Evolutionary conservation across 768 basidiomycete species (phyloP), one percentile per base, ranked within the genome.

Genomic region (Hygrocybe coccinea): DNA sequence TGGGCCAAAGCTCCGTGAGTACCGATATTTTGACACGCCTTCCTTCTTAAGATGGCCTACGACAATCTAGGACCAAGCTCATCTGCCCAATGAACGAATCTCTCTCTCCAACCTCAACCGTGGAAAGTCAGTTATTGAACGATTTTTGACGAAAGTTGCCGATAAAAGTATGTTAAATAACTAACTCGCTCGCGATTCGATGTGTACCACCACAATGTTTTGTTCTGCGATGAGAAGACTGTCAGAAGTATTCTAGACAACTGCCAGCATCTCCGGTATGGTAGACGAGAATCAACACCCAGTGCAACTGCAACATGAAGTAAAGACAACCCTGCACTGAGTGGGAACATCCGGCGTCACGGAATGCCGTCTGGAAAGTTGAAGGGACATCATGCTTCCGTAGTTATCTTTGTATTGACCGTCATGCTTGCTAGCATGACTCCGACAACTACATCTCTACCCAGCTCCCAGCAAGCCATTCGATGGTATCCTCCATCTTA

Each of bases 51-150:
- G 47, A 24, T 50, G 56, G 33, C 51, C 35, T 29, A 35, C 43
- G 14, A 14, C 52, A 38, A 9, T 39, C 25, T 61, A 88, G 91
- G 93, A 89, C 66, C 90, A 87, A 77, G 94, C 92, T 0, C 97
- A 97, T 77, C 71, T 99, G 21, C 86, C 93, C 2, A 90, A 99
- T 66, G 97, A 99, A 68, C 79, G 92, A 3, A 93, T 97, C 52
- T 86, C 93, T 2, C 71, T 97, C 1, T 70, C 81, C 19, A 97
- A 97, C 63, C 77, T 98, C 21, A 78, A 79, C 17, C 81, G 84
- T 37, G 91, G 91, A 0, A 89, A 89, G 60, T 75, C 82, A 1
- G 90, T 91, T 38, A 65, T 91, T 29, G 86, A 91, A 62, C 81
- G 85, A 14, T 93, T 92, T 68, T 67, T 90, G 51, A 63, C 75